These are phyloP conservation scores for Termitomyces sp. DNA, from an alignment of 768 basidiomycete genomes.

Conservation along the genomic window DNA sequence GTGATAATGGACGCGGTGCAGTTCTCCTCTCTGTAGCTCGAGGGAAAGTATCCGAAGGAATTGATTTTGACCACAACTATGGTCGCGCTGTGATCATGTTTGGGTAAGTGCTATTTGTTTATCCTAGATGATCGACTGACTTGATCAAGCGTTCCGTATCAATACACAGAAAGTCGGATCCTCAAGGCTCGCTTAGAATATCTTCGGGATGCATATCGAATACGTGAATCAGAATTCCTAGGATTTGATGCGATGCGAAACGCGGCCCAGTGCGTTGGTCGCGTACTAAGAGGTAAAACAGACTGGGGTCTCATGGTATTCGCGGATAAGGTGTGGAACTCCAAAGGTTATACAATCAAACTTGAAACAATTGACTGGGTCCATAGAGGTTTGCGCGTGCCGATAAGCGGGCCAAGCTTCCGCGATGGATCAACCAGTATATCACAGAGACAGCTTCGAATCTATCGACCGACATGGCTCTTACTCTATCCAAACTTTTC, in stretches of 20 bases:
- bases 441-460: slow-evolving; percentile 98
- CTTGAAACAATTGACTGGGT: background rate
- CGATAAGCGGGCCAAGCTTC: slow-evolving; percentile 92
- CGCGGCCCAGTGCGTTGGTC: slow-evolving; percentile 97
- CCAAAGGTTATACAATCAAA: background rate
- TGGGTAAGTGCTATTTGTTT: slow-evolving; percentile 47
- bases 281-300: slow-evolving; percentile 95
- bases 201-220: slow-evolving; percentile 95
- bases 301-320: slow-evolving; percentile 99
- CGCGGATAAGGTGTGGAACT: slow-evolving; percentile 81
- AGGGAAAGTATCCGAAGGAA: slow-evolving; percentile 99
- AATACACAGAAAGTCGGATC: slow-evolving; percentile 97
- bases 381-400: slow-evolving; percentile 82
- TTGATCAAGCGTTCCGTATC: slow-evolving; percentile 75
- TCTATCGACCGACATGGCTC: slow-evolving; percentile 95
- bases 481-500: slow-evolving; percentile 91
- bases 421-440: slow-evolving; percentile 98
- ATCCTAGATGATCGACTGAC: background rate
- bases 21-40: slow-evolving; percentile 95
- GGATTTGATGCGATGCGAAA: slow-evolving; percentile 99
- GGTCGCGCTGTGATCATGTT: slow-evolving; percentile 99
- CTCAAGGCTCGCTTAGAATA: slow-evolving; percentile 96
- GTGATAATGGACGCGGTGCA: slow-evolving; percentile 96
- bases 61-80: slow-evolving; percentile 99
- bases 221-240: slow-evolving; percentile 96